Base-by-base conservation (phyloP, 1,139 yeast genomes). In the Komagataea norvegica region DNA sequence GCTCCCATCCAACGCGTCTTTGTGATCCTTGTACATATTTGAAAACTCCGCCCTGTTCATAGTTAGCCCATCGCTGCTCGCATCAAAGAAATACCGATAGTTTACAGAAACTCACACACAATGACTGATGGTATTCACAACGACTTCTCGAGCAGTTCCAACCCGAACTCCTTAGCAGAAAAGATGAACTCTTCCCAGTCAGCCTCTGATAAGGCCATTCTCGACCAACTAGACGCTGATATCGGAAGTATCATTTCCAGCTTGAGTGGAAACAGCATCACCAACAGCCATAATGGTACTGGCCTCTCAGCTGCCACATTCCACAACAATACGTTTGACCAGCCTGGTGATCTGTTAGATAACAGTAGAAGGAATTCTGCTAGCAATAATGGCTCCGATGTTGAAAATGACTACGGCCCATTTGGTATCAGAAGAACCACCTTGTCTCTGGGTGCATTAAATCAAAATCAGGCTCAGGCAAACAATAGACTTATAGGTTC, bases 361-460 rank as follows among this genome's bases (percentile, higher is more conserved):
- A 24, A 43, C 10, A 33, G 37, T 8, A 48, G 53, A 35, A 48
- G 55, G 37, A 44, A 40, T 33, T 49, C 56, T 3, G 38, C 45
- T 8, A 44, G 48, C 7, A 45, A 42, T 29, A 43, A 49, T 11
- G 47, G 55, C 20, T 55, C 58, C 6, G 56, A 69, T 40, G 74
- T 70, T 36, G 70, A 68, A 20, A 66, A 70, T 43, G 79, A 72
- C 44, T 58, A 60, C 25, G 59, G 59, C 18, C 55, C 67, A 11
- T 71, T 73, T 52, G 73, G 74, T 8, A 59, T 69, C 44, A 69
- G 67, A 46, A 60, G 68, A 41, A 75, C 74, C 6, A 61, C 78
- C 1, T 59, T 72, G 30, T 71, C 77, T 2, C 36, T 53, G 11
- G 56, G 57, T 23, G 55, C 76, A 68, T 15, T 66, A 62, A 45